phyloP scores from a whole-genome alignment of 2,329 filamentous ascomycete species.

The Cadophora sp. region DNA sequence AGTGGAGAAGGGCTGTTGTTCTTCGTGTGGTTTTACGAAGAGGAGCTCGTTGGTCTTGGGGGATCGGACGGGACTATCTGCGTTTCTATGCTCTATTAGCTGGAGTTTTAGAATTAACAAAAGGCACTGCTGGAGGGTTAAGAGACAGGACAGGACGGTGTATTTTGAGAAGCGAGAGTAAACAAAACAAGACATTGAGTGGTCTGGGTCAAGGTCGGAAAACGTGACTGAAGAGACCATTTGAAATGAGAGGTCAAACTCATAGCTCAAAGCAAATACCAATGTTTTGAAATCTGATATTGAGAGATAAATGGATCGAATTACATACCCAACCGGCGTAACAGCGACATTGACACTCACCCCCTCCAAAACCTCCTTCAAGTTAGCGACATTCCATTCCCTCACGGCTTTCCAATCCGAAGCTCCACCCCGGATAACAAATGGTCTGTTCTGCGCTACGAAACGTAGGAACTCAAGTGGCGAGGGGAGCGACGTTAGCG shows the following conservation, averaged over 20 bases:
- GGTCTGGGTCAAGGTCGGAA: neutral
- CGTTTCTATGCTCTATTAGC: slow-evolving; percentile 46
- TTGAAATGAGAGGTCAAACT: no score
- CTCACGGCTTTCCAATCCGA: slow-evolving; percentile 65
- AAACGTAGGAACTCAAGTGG: slow-evolving; percentile 82
- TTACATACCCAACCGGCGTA: slow-evolving; percentile 61
- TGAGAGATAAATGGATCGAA: neutral
- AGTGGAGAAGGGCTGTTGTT: slow-evolving; percentile 63
- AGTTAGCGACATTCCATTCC: slow-evolving; percentile 67
- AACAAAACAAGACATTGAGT: neutral
- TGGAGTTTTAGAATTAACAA: neutral
- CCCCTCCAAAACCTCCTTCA: slow-evolving; percentile 60
- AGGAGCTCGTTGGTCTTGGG: slow-evolving; percentile 47
- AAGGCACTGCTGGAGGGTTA: no score
- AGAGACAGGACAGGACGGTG: neutral
- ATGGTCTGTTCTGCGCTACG: slow-evolving; percentile 76
- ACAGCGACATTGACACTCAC: slow-evolving; percentile 75
- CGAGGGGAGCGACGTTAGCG: slow-evolving; percentile 69
- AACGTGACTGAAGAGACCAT: neutral
- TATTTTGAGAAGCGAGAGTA: neutral
- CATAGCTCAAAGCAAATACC: no score
- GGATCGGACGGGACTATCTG: slow-evolving; percentile 58
- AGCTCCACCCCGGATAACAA: slow-evolving; percentile 71
- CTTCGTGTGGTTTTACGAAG: slow-evolving; percentile 77
- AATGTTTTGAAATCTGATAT: neutral